These are phyloP conservation scores for Boechera divaricarpa DNA, from an alignment of 345 rosid species.

Conservation along the genomic window DNA sequence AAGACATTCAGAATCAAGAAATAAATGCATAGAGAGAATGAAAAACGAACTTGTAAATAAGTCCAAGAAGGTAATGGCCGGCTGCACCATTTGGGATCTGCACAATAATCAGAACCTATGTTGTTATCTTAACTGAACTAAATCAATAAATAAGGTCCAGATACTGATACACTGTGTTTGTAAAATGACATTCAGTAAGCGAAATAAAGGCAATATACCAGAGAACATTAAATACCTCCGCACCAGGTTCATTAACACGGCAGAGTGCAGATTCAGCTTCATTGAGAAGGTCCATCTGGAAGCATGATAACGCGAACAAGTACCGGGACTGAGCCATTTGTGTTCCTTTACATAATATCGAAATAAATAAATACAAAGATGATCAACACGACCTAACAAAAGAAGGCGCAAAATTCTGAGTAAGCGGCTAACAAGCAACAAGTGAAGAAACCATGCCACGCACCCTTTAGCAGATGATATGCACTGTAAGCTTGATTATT, in stretches of 20 bases:
- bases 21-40: constrained; percentile 20
- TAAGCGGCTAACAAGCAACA: constrained; percentile 2
- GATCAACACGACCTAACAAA: constrained; percentile 18
- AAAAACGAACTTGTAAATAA: constrained; percentile 76
- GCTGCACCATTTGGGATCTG: constrained; percentile 98
- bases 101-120: constrained; percentile 29
- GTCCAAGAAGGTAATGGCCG: constrained; percentile 98
- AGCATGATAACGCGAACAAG: constrained; percentile 96
- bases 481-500: constrained; percentile 91
- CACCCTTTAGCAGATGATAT: constrained; percentile 87
- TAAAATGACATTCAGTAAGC: constrained; percentile 10
- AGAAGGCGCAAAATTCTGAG: constrained; percentile 10
- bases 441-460: constrained; percentile 9
- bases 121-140: constrained; percentile 6
- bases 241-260: constrained; percentile 78
- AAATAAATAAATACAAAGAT: constrained; percentile 33
- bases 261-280: constrained; percentile 93
- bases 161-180: constrained; percentile 19
- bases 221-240: constrained; percentile 65
- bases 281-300: constrained; percentile 91
- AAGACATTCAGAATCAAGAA: constrained; percentile 20
- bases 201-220: constrained; percentile 21
- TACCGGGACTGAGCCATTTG: constrained; percentile 95
- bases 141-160: constrained; percentile 3
- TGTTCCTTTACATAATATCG: constrained; percentile 67